A percentile compares a stretch with the other conserved stretches of the same genome.
Evolutionary conservation across 768 basidiomycete genomes (phyloP).

Genomic region (Lentinus tigrinus): DNA sequence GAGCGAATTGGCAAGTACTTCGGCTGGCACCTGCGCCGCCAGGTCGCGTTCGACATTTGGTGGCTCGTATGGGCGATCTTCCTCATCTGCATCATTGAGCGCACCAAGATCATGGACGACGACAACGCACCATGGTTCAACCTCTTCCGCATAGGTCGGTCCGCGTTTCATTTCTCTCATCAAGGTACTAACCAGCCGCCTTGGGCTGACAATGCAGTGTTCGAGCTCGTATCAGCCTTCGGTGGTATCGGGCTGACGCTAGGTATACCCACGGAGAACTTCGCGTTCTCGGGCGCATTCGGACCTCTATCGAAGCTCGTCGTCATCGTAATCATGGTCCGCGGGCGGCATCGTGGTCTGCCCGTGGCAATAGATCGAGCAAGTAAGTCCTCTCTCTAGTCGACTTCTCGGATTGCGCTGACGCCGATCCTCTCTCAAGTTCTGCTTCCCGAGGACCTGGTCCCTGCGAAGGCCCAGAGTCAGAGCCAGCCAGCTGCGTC

Average conservation of each 20-base stretch:
- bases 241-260: slow-evolving; percentile 70
- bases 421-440: slow-evolving; percentile 2
- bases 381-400: slow-evolving; percentile 33
- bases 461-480: not conserved
- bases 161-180: not conserved
- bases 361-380: slow-evolving; percentile 70
- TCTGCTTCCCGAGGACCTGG: slow-evolving; percentile 19
- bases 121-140: slow-evolving; percentile 61
- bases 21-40: slow-evolving; percentile 62
- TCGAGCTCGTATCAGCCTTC: slow-evolving; percentile 68
- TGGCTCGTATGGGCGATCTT: slow-evolving; percentile 77
- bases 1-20: slow-evolving; percentile 45
- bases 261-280: slow-evolving; percentile 60
- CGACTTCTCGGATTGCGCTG: not conserved
- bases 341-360: slow-evolving; percentile 70
- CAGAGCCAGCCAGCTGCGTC: not conserved
- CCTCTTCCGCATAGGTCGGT: slow-evolving; percentile 40
- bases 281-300: slow-evolving; percentile 62
- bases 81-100: slow-evolving; percentile 70
- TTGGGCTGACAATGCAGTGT: slow-evolving; percentile 30
- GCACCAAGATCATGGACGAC: slow-evolving; percentile 52
- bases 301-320: slow-evolving; percentile 69
- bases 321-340: slow-evolving; percentile 73
- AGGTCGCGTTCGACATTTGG: slow-evolving; percentile 76
- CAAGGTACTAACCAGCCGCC: not conserved